Percentiles rank a stretch among this genome's conserved stretches.
phyloP scores from a whole-genome alignment of 2,329 filamentous ascomycete genomes.

The Alternaria sp. region DNA sequence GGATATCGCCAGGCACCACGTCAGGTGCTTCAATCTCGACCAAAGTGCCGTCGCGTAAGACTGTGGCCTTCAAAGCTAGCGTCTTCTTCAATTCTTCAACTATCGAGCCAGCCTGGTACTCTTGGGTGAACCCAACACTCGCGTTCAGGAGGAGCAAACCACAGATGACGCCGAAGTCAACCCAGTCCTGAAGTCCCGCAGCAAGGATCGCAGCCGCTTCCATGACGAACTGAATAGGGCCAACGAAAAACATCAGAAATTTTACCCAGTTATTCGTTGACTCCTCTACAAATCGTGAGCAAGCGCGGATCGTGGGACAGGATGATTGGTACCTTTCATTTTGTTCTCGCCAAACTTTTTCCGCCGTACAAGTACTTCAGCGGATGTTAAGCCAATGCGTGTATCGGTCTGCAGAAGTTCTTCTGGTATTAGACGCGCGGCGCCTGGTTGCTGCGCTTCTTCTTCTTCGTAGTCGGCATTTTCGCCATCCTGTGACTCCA shows the following conservation, averaged over 20 bases:
- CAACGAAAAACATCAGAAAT: slow-evolving; percentile 82
- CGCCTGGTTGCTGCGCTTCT: slow-evolving; percentile 60
- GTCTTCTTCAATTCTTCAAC: slow-evolving; percentile 93
- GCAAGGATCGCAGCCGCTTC: slow-evolving; percentile 82
- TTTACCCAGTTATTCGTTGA: slow-evolving; percentile 85
- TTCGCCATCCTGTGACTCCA: slow-evolving; percentile 81
- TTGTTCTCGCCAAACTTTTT: slow-evolving; percentile 84
- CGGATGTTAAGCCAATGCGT: slow-evolving; percentile 73
- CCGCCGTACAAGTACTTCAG: slow-evolving; percentile 69
- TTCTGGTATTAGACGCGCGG: slow-evolving; percentile 71
- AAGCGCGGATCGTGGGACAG: background rate
- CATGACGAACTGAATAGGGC: slow-evolving; percentile 94
- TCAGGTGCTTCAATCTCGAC: slow-evolving; percentile 83
- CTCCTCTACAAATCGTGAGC: slow-evolving; percentile 65
- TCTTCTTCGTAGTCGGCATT: slow-evolving; percentile 71
- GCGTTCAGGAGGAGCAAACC: slow-evolving; percentile 85
- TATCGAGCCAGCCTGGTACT: slow-evolving; percentile 88
- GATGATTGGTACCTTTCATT: slow-evolving; percentile 67
- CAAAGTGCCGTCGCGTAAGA: slow-evolving; percentile 80
- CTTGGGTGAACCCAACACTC: slow-evolving; percentile 84
- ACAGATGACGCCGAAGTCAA: slow-evolving; percentile 92
- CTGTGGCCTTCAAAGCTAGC: slow-evolving; percentile 84
- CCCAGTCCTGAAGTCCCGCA: slow-evolving; percentile 86
- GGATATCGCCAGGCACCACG: slow-evolving; percentile 88
- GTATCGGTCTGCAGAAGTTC: slow-evolving; percentile 81